phyloP scores from a whole-genome alignment of 2,329 filamentous ascomycete species.

The Aspergillus uvarum region DNA sequence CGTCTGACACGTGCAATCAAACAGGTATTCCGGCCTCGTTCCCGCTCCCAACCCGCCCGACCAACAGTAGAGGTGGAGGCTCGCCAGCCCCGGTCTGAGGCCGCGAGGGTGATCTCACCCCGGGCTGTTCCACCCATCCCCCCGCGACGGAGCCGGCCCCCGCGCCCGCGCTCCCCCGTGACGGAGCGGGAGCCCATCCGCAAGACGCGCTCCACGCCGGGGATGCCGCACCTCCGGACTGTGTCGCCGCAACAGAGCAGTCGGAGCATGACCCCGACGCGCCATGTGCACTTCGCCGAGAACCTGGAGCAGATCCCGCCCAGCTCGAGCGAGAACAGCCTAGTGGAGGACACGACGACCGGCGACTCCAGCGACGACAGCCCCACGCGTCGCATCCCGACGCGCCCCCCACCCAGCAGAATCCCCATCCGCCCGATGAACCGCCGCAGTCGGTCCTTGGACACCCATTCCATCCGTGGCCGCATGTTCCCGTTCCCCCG shows the following conservation, averaged over 20 bases:
- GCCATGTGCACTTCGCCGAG: slow-evolving; percentile 3
- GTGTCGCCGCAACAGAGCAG: background rate
- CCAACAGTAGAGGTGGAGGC: background rate
- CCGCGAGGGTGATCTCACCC: background rate
- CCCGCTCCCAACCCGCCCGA: background rate
- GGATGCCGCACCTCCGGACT: background rate
- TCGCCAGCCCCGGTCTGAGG: background rate
- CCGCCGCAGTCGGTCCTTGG: background rate
- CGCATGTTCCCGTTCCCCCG: background rate
- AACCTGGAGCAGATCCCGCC: background rate
- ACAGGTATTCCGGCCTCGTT: background rate
- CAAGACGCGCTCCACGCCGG: background rate
- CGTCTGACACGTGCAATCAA: background rate
- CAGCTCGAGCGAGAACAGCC: background rate
- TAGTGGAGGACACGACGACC: background rate
- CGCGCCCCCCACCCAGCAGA: background rate
- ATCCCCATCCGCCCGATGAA: background rate
- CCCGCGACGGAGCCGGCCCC: background rate
- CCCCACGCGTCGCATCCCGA: background rate
- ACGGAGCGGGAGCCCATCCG: background rate
- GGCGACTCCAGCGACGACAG: background rate
- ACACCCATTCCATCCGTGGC: background rate
- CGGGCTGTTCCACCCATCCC: background rate
- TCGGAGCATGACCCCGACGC: background rate
- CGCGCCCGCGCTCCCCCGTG: background rate